Conservation (phyloP, 2,329 filamentous ascomycete species). For the Trichoderma oligosporum region DNA sequence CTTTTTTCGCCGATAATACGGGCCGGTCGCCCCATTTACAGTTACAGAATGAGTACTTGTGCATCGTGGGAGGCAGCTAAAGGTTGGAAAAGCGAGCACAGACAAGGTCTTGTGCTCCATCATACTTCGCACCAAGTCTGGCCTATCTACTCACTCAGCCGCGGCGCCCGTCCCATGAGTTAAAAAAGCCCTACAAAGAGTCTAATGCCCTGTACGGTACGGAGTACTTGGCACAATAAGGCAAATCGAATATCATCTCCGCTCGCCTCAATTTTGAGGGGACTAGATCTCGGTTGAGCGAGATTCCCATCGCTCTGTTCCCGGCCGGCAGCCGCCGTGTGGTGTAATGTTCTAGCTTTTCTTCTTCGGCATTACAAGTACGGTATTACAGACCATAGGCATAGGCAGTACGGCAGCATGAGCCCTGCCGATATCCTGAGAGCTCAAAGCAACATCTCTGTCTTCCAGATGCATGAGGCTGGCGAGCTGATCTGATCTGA, state of each 20-base stretch:
- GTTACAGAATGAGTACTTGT: not conserved
- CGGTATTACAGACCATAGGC: too few relatives aligned
- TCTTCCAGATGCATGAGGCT: not conserved
- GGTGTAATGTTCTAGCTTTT: not conserved
- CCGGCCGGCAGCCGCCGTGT: not conserved
- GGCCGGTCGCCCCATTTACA: not conserved
- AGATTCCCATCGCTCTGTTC: not conserved
- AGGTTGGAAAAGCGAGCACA: not conserved
- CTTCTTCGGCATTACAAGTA: too few relatives aligned
- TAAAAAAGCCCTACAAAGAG: not conserved
- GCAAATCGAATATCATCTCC: not conserved
- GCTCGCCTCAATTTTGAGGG: not conserved
- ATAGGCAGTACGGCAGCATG: not conserved
- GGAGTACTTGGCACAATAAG: too few relatives aligned
- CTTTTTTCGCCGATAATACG: constrained; percentile 7
- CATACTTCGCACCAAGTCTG: not conserved
- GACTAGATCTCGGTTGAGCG: not conserved
- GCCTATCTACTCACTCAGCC: too few relatives aligned
- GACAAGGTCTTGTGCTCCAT: not conserved
- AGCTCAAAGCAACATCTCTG: not conserved
- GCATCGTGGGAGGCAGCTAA: too few relatives aligned
- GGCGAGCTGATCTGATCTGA: constrained; percentile 8
- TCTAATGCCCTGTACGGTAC: too few relatives aligned
- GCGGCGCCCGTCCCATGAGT: not conserved
- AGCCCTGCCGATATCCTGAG: not conserved